Percentiles rank a stretch among this genome's conserved stretches.
phyloP scores from a whole-genome alignment of 306 rosid species.

The Carpinus fangiana region DNA sequence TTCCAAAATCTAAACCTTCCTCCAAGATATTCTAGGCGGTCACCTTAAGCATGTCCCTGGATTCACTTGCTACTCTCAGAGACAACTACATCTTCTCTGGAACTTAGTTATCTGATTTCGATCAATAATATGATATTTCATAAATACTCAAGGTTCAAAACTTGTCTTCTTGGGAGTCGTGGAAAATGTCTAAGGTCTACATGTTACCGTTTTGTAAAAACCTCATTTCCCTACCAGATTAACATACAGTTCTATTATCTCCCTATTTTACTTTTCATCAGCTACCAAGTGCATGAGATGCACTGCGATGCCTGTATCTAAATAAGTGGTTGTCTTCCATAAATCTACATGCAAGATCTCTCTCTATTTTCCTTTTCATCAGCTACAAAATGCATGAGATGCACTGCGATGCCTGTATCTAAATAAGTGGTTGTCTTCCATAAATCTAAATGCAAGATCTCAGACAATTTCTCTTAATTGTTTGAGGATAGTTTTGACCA shows the following conservation, averaged over 20 bases:
- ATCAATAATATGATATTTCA: neutral
- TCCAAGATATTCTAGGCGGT: neutral
- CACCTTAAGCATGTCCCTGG: neutral
- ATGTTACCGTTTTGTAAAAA: neutral
- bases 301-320: too few relatives aligned
- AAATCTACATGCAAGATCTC: neutral
- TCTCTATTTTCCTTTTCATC: too few relatives aligned
- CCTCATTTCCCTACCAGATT: too few relatives aligned
- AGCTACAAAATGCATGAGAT: too few relatives aligned
- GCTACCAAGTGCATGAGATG: too few relatives aligned
- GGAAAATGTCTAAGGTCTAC: neutral
- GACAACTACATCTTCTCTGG: neutral
- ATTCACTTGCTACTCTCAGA: neutral
- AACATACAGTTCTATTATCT: too few relatives aligned
- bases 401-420: too few relatives aligned
- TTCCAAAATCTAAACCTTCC: neutral
- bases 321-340: neutral
- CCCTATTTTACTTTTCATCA: too few relatives aligned
- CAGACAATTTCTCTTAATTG: neutral
- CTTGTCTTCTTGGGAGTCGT: too few relatives aligned
- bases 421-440: neutral
- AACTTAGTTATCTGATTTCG: neutral
- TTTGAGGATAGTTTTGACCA: too few relatives aligned
- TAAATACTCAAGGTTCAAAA: neutral
- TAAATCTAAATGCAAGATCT: neutral